phyloP scores from a whole-genome alignment of 306 rosid species.

The Geum urbanum region DNA sequence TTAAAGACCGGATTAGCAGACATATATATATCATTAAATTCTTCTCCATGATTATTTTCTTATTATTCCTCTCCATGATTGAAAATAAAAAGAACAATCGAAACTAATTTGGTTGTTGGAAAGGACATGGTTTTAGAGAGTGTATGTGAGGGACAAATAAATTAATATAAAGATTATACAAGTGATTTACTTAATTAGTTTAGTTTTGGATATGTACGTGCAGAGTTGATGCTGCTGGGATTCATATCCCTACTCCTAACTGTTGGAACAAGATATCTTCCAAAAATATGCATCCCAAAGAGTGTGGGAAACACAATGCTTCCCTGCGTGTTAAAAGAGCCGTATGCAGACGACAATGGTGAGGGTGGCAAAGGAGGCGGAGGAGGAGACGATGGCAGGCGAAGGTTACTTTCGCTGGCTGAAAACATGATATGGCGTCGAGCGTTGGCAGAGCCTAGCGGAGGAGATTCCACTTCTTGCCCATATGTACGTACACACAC shows the following conservation, averaged over 20 bases:
- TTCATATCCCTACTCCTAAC: constrained; percentile 64
- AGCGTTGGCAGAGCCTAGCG: constrained; percentile 31
- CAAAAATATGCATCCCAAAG: constrained; percentile 48
- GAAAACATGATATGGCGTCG: constrained; percentile 39
- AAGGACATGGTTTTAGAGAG: no score
- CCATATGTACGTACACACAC: background rate
- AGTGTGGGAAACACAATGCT: constrained; percentile 45
- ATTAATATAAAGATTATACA: no score
- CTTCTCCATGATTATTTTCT: no score
- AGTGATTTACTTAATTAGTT: no score
- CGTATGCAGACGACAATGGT: background rate
- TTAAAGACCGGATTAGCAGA: no score
- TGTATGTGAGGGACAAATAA: no score
- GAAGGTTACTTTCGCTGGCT: constrained; percentile 41
- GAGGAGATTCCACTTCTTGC: constrained; percentile 31
- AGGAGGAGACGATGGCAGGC: constrained; percentile 12
- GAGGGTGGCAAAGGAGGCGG: background rate
- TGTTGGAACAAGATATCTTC: constrained; percentile 41
- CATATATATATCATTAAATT: no score
- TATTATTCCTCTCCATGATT: no score
- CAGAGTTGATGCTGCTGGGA: constrained; percentile 73
- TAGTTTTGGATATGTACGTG: constrained; percentile 3
- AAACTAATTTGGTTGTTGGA: no score
- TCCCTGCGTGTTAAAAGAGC: constrained; percentile 34
- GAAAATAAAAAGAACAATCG: no score